Conservation (phyloP, 2,329 filamentous ascomycete species). For the Pseudogymnoascus sp. region DNA sequence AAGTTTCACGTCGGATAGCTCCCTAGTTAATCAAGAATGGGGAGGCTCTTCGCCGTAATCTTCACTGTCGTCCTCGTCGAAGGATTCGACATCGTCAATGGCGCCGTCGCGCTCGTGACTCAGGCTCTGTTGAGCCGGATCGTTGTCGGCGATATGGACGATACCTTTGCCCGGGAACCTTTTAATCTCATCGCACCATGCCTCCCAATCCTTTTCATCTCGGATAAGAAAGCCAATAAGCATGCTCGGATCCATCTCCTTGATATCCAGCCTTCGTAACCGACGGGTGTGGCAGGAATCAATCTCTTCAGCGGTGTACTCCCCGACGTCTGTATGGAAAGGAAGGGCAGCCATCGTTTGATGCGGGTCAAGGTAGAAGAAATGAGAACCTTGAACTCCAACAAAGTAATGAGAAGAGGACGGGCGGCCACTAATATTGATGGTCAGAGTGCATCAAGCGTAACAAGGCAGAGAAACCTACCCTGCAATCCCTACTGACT, state of each 20-base stretch:
- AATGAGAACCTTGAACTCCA: conserved; percentile 63
- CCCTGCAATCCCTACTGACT: conserved; percentile 96
- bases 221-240: conserved; percentile 85
- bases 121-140: conserved; percentile 49
- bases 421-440: conserved; percentile 64
- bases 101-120: conserved; percentile 59
- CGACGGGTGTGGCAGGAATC: conserved; percentile 81
- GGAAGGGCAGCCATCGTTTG: conserved; percentile 70
- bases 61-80: conserved; percentile 63
- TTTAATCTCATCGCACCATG: conserved; percentile 71
- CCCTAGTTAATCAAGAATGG: background rate
- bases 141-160: conserved; percentile 70
- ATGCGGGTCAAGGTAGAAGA: conserved; percentile 96
- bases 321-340: conserved; percentile 46
- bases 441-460: conserved; percentile 10
- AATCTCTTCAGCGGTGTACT: conserved; percentile 65
- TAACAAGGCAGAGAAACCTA: conserved; percentile 35
- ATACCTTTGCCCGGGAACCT: conserved; percentile 75
- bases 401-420: conserved; percentile 72
- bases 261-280: conserved; percentile 71
- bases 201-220: conserved; percentile 72
- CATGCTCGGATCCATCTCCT: conserved; percentile 98
- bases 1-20: background rate
- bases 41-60: conserved; percentile 24
- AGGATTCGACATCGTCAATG: conserved; percentile 80